Evolutionary conservation across 768 basidiomycete species (phyloP), one percentile per base, ranked within the genome.

Genomic region (Dentipellis fragilis): DNA sequence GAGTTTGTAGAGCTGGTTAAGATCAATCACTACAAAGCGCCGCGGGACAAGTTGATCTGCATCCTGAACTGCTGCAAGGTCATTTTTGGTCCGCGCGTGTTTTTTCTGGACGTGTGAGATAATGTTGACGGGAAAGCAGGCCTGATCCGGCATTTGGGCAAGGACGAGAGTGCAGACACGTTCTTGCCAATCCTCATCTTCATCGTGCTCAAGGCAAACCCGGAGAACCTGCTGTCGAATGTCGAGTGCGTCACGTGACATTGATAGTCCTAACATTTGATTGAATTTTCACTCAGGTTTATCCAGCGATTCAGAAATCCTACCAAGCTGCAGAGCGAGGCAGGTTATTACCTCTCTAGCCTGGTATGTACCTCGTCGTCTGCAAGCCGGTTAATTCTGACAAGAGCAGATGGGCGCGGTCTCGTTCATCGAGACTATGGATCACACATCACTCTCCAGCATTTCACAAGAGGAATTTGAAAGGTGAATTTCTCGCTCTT

Each of bases 21-120:
- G 77, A 87, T 99, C 59, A 98, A 96, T 64, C 93, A 97, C 67
- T 99, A 98, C 75, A 98, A 98, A 69, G 96, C 96, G 10, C 96
- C 96, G 8, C 79, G 96, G 45, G 96, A 99, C 70, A 99, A 99
- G 72, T 74, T 98, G 52, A 98, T 99, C 54, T 98, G 96, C 69
- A 88, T 98, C 39, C 72, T 98, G 51, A 99, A 99, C 66, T 89
- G 84, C 69, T 99, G 94, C 82, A 99, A 99, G 74, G 93, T 99
- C 69, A 98, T 99, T 63, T 98, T 96, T 65, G 96, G 95, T 93
- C 60, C 58, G 87, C 58, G 87, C 69, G 8, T 11, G 19, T 22
- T 49, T 16, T 49, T 16, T 49, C 19, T 49, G 48, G 11, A 22
- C 19, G 19, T 5, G 10, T 29, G 21, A 22, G 29, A 16, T n/a